Evolutionary conservation across 2,329 filamentous ascomycete species (phyloP).

Genomic region (Cordyceps cateniannulata): DNA sequence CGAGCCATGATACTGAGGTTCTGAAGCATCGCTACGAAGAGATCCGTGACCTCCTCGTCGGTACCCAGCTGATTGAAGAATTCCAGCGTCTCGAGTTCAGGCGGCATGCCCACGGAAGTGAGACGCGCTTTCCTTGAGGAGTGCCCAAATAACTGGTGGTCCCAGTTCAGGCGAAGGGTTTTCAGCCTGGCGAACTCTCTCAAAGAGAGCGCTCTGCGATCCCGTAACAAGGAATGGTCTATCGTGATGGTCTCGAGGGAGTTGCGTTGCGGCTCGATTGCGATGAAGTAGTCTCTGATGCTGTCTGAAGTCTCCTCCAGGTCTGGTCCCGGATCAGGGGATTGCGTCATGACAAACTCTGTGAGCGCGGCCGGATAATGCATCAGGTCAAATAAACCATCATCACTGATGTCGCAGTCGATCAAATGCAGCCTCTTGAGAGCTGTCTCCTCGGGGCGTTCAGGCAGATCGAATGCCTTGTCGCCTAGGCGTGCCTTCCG

Average conservation of each 20-base stretch:
- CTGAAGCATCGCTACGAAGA: constrained; percentile 36
- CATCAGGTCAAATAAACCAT: constrained; percentile 29
- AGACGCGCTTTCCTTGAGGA: constrained; percentile 38
- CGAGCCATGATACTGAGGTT: constrained; percentile 30
- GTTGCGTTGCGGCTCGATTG: constrained; percentile 33
- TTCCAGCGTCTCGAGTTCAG: constrained; percentile 37
- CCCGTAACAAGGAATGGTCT: constrained; percentile 34
- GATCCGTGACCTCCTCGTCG: constrained; percentile 40
- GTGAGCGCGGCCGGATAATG: constrained; percentile 38
- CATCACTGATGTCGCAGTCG: constrained; percentile 45
- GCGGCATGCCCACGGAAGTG: constrained; percentile 40
- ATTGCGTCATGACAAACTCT: constrained; percentile 42
- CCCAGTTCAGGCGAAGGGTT: constrained; percentile 37
- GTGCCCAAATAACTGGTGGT: constrained; percentile 42
- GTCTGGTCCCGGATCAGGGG: constrained; percentile 30
- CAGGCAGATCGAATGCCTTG: constrained; percentile 40
- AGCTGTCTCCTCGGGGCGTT: constrained; percentile 40
- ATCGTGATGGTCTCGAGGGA: constrained; percentile 39
- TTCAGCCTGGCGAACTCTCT: constrained; percentile 36
- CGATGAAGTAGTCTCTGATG: constrained; percentile 40
- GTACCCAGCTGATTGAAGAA: constrained; percentile 39
- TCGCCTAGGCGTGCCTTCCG: constrained; percentile 39
- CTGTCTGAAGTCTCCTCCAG: constrained; percentile 42
- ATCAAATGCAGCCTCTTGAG: constrained; percentile 38
- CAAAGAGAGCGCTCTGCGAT: constrained; percentile 35